Base-by-base conservation (phyloP, 2,329 filamentous ascomycete genomes). In the Curvularia sp. region DNA sequence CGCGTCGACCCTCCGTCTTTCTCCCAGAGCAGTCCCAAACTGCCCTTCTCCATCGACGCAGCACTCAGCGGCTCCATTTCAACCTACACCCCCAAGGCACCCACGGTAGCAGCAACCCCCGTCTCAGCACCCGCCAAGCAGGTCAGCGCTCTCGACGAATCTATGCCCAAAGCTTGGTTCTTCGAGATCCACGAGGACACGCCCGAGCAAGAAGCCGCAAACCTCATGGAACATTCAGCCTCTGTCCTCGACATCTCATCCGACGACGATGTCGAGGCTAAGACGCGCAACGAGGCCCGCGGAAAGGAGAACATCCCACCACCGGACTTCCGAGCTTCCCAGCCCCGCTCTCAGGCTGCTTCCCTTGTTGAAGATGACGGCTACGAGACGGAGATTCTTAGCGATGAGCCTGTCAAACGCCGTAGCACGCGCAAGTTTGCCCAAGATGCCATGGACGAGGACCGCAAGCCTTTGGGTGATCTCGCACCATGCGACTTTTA, bases 261-360 rank as follows among this genome's bases (percentile, higher is more conserved):
- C 21, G 93, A 97, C 69, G 93, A 97, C 74, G 90, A 93, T 77
- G 84, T 80, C 27, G 83, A 85, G 70, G 82, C 80, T 49, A 85
- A 85, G 71, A 78, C 72, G 75, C 81, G 66, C 82, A 82, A 79
- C 56, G 72, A 75, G 30, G 85, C 91, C 56, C 83, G 87, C 30
- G 91, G 92, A 71, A 99, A 99, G 82, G 94, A 99, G 81, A 99
- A 99, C 73, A 87, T 97, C 18, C 91, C 94, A 4, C 94, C 94
- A 5, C 77, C 78, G 1, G 80, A 78, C 51, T 82, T 74, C 43
- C 32, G 65, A 12, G 55, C 61, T 41, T 45, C 67, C 0, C 71
- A 70, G 51, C 48, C 66, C 6, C 59, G 55, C 55, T 53, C 27
- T 27, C 56, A 60, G 13, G 56, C 61, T 6, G 48, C 49, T 1